phyloP scores from a whole-genome alignment of 805 yeast species.

The Metschnikowia anglica region DNA sequence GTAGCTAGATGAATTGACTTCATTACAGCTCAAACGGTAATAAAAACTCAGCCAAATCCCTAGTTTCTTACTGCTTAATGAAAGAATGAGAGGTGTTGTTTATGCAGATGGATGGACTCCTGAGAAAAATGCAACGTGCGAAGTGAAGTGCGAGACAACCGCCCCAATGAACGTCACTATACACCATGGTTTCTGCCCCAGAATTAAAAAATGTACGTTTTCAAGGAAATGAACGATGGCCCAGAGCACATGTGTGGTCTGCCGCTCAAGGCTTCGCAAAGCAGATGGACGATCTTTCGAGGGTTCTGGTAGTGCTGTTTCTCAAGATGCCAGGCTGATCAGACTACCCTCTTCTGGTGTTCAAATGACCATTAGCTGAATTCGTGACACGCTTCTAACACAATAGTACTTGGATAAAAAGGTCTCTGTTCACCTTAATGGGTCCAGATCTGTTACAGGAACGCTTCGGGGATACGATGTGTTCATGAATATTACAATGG shows the following conservation, averaged over 20 bases:
- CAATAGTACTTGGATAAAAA: conserved; percentile 73
- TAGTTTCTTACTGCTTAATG: neutral
- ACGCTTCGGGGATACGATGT: conserved; percentile 81
- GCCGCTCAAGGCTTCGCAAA: too few relatives aligned
- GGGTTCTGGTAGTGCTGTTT: too few relatives aligned
- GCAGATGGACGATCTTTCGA: too few relatives aligned
- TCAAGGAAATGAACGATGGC: neutral
- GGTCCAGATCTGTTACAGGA: conserved; percentile 77
- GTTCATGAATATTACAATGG: conserved; percentile 70
- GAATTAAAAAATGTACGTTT: conserved; percentile 55
- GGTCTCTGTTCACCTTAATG: conserved; percentile 72
- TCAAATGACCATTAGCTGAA: neutral
- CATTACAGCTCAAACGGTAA: neutral
- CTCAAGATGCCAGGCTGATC: too few relatives aligned
- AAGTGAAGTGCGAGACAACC: conserved; percentile 4
- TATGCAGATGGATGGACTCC: conserved; percentile 3
- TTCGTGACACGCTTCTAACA: conserved; percentile 22
- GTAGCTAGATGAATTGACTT: neutral
- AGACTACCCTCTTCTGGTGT: neutral
- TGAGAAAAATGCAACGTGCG: conserved; percentile 1
- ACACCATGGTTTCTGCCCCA: conserved; percentile 57
- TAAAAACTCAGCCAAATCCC: neutral
- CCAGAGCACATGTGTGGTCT: too few relatives aligned
- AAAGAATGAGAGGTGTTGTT: neutral
- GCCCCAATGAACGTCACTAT: neutral